Evolutionary conservation across 495 filamentous ascomycete species (phyloP).

Genomic region (Hyaloscypha variabilis): DNA sequence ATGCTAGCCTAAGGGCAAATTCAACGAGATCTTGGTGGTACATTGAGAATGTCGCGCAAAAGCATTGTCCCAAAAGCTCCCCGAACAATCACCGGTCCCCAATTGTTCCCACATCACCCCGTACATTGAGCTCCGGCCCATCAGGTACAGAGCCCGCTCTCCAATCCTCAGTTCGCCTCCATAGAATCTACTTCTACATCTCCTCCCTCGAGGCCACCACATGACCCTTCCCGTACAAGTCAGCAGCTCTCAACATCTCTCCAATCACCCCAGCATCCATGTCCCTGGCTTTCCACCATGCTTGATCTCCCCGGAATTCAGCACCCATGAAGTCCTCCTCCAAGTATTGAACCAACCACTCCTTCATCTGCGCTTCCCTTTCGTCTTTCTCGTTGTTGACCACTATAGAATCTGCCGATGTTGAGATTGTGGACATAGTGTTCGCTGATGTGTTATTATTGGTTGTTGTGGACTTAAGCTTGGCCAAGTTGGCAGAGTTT

Average conservation of each 20-base stretch:
- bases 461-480: no score
- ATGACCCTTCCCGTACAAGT: conserved; percentile 29
- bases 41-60: neutral
- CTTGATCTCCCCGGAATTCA: neutral
- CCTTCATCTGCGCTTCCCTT: neutral
- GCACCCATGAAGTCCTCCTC: conserved; percentile 1
- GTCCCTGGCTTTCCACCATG: conserved; percentile 3
- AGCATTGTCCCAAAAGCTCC: neutral
- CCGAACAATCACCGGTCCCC: neutral
- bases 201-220: conserved; percentile 8
- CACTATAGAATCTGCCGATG: no score
- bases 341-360: conserved; percentile 9
- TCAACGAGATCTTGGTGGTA: neutral
- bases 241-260: conserved; percentile 28
- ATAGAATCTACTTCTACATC: conserved; percentile 18
- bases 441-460: neutral
- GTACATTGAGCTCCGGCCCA: neutral
- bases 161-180: conserved; percentile 21
- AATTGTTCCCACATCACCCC: neutral
- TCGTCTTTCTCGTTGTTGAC: no score
- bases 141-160: conserved; percentile 16
- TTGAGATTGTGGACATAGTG: neutral
- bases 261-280: conserved; percentile 4
- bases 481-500: no score
- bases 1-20: neutral